A percentile compares a stretch with the other conserved stretches of the same genome.
phyloP scores from a whole-genome alignment of 2,329 filamentous ascomycete species.

The Tolypocladium tropicale region DNA sequence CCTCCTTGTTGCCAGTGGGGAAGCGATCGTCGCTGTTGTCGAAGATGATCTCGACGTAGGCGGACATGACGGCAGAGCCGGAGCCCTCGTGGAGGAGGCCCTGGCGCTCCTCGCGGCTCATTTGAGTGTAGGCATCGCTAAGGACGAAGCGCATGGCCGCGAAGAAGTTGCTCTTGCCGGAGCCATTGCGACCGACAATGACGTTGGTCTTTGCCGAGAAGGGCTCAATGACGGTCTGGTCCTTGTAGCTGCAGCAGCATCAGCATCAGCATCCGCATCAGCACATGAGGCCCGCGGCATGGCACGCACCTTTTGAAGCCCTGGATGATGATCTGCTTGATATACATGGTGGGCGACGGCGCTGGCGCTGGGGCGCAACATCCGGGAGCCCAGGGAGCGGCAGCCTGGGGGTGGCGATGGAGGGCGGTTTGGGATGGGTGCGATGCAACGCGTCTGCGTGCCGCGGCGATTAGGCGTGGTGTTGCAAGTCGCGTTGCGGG shows the following conservation, averaged over 20 bases:
- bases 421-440: constrained; percentile 5
- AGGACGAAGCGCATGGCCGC: constrained; percentile 97
- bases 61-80: constrained; percentile 95
- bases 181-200: constrained; percentile 97
- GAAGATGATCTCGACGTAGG: constrained; percentile 99
- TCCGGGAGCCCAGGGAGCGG: constrained; percentile 15
- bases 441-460: constrained; percentile 7
- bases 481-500: constrained; percentile 13
- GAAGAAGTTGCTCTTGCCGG: constrained; percentile 99
- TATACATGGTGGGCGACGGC: constrained; percentile 62
- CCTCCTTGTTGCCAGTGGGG: constrained; percentile 81
- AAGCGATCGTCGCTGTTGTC: constrained; percentile 96
- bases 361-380: constrained; percentile 28
- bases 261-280: constrained; percentile 6
- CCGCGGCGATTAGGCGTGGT: constrained; percentile 3
- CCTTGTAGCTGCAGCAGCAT: constrained; percentile 70
- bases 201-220: constrained; percentile 98
- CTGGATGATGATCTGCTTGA: constrained; percentile 99
- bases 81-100: constrained; percentile 96
- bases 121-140: constrained; percentile 92
- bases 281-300: too few relatives aligned
- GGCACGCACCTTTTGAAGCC: constrained; percentile 89
- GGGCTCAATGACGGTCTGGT: constrained; percentile 96
- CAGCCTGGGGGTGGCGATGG: constrained; percentile 10
- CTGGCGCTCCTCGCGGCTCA: constrained; percentile 92